phyloP scores from a whole-genome alignment of 2,329 filamentous ascomycete species.

The Talaromyces funiculosus region DNA sequence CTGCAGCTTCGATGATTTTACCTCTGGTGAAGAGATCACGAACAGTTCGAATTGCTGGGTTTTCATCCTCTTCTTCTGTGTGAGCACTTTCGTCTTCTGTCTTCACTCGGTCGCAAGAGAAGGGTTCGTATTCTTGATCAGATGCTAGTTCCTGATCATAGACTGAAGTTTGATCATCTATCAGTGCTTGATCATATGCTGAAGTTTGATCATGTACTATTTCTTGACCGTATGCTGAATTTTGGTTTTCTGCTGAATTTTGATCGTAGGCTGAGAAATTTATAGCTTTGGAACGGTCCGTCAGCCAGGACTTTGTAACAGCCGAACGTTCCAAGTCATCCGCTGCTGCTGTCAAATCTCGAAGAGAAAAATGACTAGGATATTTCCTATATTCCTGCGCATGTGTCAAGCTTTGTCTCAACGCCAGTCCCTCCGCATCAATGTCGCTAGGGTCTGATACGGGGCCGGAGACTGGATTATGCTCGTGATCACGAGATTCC shows the following conservation, averaged over 20 bases:
- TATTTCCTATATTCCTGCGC: neutral
- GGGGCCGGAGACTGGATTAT: neutral
- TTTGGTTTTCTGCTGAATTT: neutral
- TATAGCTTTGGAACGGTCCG: constrained; percentile 3
- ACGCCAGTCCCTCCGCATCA: neutral
- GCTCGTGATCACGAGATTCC: neutral
- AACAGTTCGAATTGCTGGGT: neutral
- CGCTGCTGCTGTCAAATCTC: constrained; percentile 3
- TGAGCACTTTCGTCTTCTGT: neutral
- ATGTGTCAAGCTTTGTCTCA: neutral
- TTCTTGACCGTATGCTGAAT: neutral
- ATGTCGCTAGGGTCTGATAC: neutral
- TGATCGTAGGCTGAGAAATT: constrained; percentile 1
- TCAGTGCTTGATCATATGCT: neutral
- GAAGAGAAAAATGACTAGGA: neutral
- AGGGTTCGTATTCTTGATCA: neutral
- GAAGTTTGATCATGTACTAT: neutral
- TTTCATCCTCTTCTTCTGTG: neutral
- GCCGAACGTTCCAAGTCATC: constrained; percentile 4
- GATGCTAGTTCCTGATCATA: neutral
- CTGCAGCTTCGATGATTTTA: constrained; percentile 32
- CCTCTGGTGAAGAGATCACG: constrained; percentile 23
- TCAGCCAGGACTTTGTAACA: constrained; percentile 1
- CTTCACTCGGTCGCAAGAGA: neutral
- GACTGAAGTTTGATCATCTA: neutral